Evolutionary conservation across 2,329 filamentous ascomycete genomes (phyloP).

Genomic region (Xylariaceae sp.): DNA sequence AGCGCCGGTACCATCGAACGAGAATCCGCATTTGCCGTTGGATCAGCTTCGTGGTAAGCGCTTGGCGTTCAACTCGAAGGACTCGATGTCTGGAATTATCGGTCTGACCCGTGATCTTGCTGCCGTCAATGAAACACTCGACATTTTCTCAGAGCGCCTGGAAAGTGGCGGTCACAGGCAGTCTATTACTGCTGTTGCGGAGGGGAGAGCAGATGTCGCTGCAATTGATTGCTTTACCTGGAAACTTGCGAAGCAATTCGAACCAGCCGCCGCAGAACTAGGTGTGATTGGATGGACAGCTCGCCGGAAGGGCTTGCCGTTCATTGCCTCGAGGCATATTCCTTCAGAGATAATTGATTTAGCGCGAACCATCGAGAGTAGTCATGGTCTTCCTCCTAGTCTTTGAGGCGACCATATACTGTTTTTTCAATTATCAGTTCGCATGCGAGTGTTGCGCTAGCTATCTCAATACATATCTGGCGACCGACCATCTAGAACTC

Average conservation of each 20-base stretch:
- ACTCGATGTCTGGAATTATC: slow-evolving; percentile 14
- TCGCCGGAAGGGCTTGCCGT: slow-evolving; percentile 11
- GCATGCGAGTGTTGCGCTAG: too few relatives aligned
- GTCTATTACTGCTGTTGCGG: slow-evolving; percentile 12
- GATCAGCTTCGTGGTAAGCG: slow-evolving; percentile 11
- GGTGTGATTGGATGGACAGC: slow-evolving; percentile 16
- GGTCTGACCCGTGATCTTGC: slow-evolving; percentile 11
- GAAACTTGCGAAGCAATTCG: slow-evolving; percentile 15
- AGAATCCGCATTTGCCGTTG: slow-evolving; percentile 4
- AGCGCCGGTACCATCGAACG: slow-evolving; percentile 4
- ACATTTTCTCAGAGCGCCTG: slow-evolving; percentile 10
- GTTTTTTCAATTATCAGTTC: too few relatives aligned
- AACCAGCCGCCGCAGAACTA: slow-evolving; percentile 3
- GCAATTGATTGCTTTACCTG: slow-evolving; percentile 16
- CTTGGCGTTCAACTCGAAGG: slow-evolving; percentile 12
- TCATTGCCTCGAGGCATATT: slow-evolving; percentile 6
- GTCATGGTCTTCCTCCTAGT: too few relatives aligned
- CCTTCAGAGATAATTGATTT: too few relatives aligned
- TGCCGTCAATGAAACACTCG: slow-evolving; percentile 1
- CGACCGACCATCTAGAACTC: too few relatives aligned
- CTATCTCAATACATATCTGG: too few relatives aligned
- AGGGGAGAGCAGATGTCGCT: slow-evolving; percentile 11
- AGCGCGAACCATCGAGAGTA: too few relatives aligned
- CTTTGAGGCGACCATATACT: too few relatives aligned
- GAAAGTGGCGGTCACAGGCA: slow-evolving; percentile 14